Evolutionary conservation across 2,329 filamentous ascomycete genomes (phyloP), one percentile per base, ranked within the genome.

Genomic region (Thelonectria olida): DNA sequence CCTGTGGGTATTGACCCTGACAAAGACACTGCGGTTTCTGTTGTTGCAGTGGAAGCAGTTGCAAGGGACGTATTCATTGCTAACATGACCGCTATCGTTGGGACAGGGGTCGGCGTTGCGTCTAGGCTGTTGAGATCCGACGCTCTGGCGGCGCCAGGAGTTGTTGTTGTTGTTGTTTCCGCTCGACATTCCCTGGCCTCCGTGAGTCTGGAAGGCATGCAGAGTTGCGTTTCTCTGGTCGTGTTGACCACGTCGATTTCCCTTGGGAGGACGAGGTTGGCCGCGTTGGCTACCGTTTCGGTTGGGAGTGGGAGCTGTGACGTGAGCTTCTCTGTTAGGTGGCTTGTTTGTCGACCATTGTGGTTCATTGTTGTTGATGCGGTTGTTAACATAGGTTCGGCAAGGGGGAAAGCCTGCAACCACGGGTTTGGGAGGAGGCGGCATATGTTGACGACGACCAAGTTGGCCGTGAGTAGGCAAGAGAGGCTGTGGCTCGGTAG

Each of bases 11-110:
- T 62, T 58, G 7, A 71, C 68, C 17, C 54, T 62, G 20, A 78
- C 64, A 62, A 68, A 70, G 12, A 78, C 58, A 54, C 72, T 76
- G 50, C 72, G 69, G 52, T 79, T 78, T 31, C 70, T 65, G 7
- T 58, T 45, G 20, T 66, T 64, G 36, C 77, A 79, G 3, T 59
- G 49, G 15, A 54, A 28, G 34, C 77, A 79, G 45, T 45, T 55
- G 53, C 77, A 79, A 1, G 64, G 67, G 15, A 62, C 54, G 55
- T 78, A 78, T 2, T 70, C 65, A 8, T 58, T 63, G 10, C 36
- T 48, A 3, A 41, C 58, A 15, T 48, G 36, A 2, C 47, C 39
- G 28, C 56, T 58, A 17, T 64, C 51, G 58, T 75, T 75, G 17
- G 66, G 71, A 25, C 73, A 75, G 19, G 20, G 5, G 13, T 8